Evolutionary conservation across 164 flowering plant genomes (phyloP).

Genomic region (Annona squamosa): DNA sequence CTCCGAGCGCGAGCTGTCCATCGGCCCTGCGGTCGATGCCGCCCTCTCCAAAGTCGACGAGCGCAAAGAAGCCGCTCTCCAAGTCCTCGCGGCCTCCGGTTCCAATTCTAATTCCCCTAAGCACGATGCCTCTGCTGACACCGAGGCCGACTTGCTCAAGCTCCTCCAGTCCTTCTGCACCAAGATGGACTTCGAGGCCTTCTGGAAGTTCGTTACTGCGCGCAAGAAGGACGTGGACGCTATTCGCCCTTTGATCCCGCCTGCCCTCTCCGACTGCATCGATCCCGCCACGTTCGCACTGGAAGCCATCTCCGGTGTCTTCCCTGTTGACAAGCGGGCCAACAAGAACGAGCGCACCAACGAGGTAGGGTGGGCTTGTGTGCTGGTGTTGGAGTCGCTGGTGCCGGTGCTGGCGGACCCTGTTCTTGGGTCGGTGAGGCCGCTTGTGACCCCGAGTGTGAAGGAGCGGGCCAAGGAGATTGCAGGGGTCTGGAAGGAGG

Average conservation of each 20-base stretch:
- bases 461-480: constrained; percentile 63
- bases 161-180: constrained; percentile 46
- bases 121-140: constrained; percentile 3
- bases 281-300: constrained; percentile 85
- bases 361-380: constrained; percentile 97
- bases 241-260: constrained; percentile 42
- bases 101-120: constrained; percentile 35
- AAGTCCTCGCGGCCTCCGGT: constrained; percentile 15
- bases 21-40: constrained; percentile 43
- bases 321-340: constrained; percentile 74
- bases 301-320: constrained; percentile 83
- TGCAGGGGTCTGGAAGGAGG: constrained; percentile 81
- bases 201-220: constrained; percentile 63
- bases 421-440: constrained; percentile 65
- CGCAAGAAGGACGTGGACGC: constrained; percentile 77
- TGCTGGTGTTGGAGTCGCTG: constrained; percentile 67
- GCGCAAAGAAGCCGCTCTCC: constrained; percentile 38
- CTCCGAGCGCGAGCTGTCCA: constrained; percentile 57
- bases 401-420: constrained; percentile 87
- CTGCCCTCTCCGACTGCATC: constrained; percentile 54
- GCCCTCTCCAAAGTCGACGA: constrained; percentile 44
- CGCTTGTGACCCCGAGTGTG: constrained; percentile 74
- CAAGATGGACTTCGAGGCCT: constrained; percentile 52
- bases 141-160: constrained; percentile 31
- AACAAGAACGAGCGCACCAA: constrained; percentile 33